These are phyloP conservation scores for Ophiocordyceps camponoti-leonardi DNA, from an alignment of 2,329 filamentous ascomycete genomes.

Conservation along the genomic window DNA sequence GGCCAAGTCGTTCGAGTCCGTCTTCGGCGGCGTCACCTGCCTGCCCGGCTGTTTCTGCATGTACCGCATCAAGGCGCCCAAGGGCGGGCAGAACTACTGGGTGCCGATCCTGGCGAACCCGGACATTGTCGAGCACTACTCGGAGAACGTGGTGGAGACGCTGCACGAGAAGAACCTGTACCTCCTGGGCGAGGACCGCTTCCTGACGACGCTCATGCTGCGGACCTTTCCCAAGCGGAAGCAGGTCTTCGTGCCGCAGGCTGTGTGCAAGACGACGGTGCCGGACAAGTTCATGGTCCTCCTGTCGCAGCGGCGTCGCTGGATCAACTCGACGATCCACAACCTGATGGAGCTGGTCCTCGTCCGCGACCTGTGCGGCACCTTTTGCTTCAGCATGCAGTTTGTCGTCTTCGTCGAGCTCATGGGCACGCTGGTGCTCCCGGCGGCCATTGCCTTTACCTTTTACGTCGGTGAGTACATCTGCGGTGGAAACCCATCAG, in stretches of 20 bases:
- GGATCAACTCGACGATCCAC: constrained; percentile 99
- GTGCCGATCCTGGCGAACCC: constrained; percentile 96
- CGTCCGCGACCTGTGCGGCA: constrained; percentile 89
- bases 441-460: constrained; percentile 92
- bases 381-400: constrained; percentile 99
- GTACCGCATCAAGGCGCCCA: constrained; percentile 99
- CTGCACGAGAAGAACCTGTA: constrained; percentile 95
- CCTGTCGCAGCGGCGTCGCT: constrained; percentile 84
- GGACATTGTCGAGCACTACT: constrained; percentile 97
- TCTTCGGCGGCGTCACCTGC: constrained; percentile 98
- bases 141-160: constrained; percentile 96
- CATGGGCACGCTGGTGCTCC: constrained; percentile 82
- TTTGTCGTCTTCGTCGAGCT: constrained; percentile 95
- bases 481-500: too few relatives aligned
- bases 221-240: constrained; percentile 98
- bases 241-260: constrained; percentile 95
- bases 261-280: constrained; percentile 96
- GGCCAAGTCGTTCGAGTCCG: constrained; percentile 92
- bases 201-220: constrained; percentile 91
- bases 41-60: constrained; percentile 98
- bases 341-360: constrained; percentile 96
- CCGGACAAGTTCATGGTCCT: constrained; percentile 85
- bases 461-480: constrained; percentile 71
- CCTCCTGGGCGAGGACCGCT: constrained; percentile 83
- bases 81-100: constrained; percentile 98